Percentiles rank a stretch among this genome's conserved stretches.
Evolutionary conservation across 2,329 filamentous ascomycete species (phyloP).

Genomic region (Hortaea sp.): DNA sequence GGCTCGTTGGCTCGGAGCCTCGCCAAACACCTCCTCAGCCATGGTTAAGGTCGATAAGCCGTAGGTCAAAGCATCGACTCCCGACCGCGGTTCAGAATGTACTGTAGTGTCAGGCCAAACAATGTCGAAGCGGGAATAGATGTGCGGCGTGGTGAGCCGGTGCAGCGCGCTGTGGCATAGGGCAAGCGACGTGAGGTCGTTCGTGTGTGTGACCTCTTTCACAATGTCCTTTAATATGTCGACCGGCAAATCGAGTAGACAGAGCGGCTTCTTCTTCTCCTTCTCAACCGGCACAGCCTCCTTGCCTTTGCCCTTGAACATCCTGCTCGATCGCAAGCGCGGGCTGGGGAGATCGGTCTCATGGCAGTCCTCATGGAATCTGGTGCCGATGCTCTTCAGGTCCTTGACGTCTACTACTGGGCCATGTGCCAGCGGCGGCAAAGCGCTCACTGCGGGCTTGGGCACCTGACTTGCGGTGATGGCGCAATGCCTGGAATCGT

Average conservation of each 20-base stretch:
- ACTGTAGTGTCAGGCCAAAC: slow-evolving; percentile 69
- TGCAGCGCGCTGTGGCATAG: slow-evolving; percentile 71
- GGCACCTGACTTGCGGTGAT: slow-evolving; percentile 18
- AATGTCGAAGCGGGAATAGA: slow-evolving; percentile 80
- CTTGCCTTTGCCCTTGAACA: slow-evolving; percentile 41
- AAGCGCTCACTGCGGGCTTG: slow-evolving; percentile 13
- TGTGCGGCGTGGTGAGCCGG: slow-evolving; percentile 62
- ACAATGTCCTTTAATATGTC: slow-evolving; percentile 71
- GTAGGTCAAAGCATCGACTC: slow-evolving; percentile 74
- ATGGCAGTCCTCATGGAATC: slow-evolving; percentile 22
- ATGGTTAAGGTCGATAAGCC: slow-evolving; percentile 71
- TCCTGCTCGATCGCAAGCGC: slow-evolving; percentile 29
- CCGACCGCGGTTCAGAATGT: slow-evolving; percentile 54
- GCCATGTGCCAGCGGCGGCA: slow-evolving; percentile 7
- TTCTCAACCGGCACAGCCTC: slow-evolving; percentile 22
- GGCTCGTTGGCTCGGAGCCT: slow-evolving; percentile 33
- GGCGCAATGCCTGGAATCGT: slow-evolving; percentile 20
- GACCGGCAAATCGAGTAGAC: slow-evolving; percentile 63
- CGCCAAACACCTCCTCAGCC: slow-evolving; percentile 53
- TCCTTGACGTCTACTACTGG: slow-evolving; percentile 14
- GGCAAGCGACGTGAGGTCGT: slow-evolving; percentile 69
- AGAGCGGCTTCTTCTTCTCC: slow-evolving; percentile 47
- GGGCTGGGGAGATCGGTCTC: slow-evolving; percentile 18
- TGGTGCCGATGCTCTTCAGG: slow-evolving; percentile 18
- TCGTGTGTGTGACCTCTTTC: slow-evolving; percentile 71